Evolutionary conservation across 495 filamentous ascomycete genomes (phyloP).

Genomic region (Terfezia boudieri): DNA sequence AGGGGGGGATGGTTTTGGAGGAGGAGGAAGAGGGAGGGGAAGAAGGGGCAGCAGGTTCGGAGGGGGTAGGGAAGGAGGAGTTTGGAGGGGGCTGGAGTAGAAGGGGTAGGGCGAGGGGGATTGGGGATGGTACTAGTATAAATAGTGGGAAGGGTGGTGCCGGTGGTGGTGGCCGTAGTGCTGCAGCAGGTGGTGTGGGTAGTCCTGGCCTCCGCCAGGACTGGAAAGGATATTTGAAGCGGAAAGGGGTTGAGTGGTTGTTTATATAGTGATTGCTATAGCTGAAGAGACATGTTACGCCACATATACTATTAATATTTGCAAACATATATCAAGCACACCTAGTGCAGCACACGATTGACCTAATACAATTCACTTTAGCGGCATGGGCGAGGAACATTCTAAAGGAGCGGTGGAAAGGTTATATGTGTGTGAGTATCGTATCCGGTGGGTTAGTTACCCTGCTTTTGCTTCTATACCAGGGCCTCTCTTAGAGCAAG

Average conservation of each 20-base stretch:
- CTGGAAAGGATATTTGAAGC: conserved; percentile 10
- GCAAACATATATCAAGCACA: too few relatives aligned
- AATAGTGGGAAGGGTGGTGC: not conserved
- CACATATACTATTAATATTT: too few relatives aligned
- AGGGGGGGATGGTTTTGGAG: not conserved
- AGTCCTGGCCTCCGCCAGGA: not conserved
- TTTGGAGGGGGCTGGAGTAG: not conserved
- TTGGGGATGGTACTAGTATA: too few relatives aligned
- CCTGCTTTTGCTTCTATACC: too few relatives aligned
- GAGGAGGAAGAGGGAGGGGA: conserved; percentile 1
- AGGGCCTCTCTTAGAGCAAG: too few relatives aligned
- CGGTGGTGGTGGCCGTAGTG: not conserved
- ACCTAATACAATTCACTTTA: too few relatives aligned
- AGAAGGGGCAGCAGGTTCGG: not conserved
- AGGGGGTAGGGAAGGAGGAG: not conserved
- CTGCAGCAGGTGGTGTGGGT: not conserved
- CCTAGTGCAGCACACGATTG: too few relatives aligned
- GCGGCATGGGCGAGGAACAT: too few relatives aligned
- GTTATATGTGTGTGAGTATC: too few relatives aligned
- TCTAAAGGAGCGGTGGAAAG: too few relatives aligned
- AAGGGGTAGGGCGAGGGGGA: not conserved
- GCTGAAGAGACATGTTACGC: too few relatives aligned
- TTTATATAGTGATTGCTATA: conserved; percentile 7
- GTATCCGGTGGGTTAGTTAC: too few relatives aligned
- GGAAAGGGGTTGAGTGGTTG: conserved; percentile 14